These are phyloP conservation scores for Kodamaea neixiangensis DNA, from an alignment of 805 yeast genomes.

Conservation along the genomic window DNA sequence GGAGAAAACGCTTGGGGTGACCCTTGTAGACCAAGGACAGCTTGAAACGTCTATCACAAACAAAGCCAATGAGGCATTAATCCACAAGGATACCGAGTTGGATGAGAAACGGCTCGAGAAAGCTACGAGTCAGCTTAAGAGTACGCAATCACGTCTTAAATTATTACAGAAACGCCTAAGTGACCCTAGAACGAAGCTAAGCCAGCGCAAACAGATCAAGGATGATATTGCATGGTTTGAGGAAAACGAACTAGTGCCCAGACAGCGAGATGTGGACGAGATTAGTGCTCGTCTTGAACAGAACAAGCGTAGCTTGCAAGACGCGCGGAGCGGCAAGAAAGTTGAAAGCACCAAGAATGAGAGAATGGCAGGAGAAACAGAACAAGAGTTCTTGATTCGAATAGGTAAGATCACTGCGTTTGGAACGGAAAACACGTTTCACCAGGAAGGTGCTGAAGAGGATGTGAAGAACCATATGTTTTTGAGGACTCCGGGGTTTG, in stretches of 20 bases:
- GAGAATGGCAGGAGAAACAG: slow-evolving; percentile 69
- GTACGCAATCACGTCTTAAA: slow-evolving; percentile 44
- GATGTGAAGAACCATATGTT: slow-evolving; percentile 40
- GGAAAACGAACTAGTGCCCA: slow-evolving; percentile 51
- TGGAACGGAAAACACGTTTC: slow-evolving; percentile 67
- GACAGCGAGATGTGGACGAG: slow-evolving; percentile 64
- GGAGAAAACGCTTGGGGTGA: slow-evolving; percentile 27
- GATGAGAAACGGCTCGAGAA: slow-evolving; percentile 78
- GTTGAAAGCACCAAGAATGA: slow-evolving; percentile 22
- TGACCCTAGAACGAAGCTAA: slow-evolving; percentile 60
- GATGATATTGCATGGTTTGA: slow-evolving; percentile 56
- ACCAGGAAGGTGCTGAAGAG: slow-evolving; percentile 27
- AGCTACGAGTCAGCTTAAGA: slow-evolving; percentile 50
- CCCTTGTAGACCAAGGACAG: slow-evolving; percentile 74
- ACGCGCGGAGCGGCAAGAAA: slow-evolving; percentile 12
- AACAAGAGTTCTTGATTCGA: slow-evolving; percentile 76
- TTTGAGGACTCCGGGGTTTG: slow-evolving; percentile 54
- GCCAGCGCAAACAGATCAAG: slow-evolving; percentile 56
- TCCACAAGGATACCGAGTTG: slow-evolving; percentile 63
- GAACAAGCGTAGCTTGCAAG: slow-evolving; percentile 38
- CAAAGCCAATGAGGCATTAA: slow-evolving; percentile 64
- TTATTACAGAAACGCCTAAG: slow-evolving; percentile 49
- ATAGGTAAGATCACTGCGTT: slow-evolving; percentile 95
- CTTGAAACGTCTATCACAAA: slow-evolving; percentile 74
- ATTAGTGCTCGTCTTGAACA: slow-evolving; percentile 38